Base-by-base conservation (phyloP, 352 stramenopile genomes). In the Elongisporangium prolatum region DNA sequence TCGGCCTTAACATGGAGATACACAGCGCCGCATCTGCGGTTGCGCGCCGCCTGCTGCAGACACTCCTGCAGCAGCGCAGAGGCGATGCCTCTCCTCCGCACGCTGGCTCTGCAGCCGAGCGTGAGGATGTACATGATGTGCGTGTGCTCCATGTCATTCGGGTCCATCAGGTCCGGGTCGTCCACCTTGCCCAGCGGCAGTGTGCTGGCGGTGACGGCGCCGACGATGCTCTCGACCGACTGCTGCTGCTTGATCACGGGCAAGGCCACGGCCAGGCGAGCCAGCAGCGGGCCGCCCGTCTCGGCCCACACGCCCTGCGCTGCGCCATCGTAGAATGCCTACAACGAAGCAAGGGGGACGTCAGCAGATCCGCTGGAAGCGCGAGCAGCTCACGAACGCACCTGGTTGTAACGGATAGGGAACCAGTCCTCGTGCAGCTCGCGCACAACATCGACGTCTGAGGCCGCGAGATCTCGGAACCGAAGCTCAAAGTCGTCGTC, bases 1-100 rank as follows among this genome's bases (percentile, higher is more conserved):
- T 97, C 96, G 6, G 87, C 95, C 66, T 98, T 98, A 10, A 99
- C 97, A 72, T 99, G 97, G 24, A 99, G 75, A 68, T 98, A 99
- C 14, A 98, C 77, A 0, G 90, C 93, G 21, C 93, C 91, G 55
- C 94, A 98, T 13, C 72, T 50, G 11, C 74, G 69, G 64, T 96
- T 75, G 24, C 76, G 69, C 57, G 77, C 61, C 1, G 97, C 88
- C 38, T 97, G 80, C 25, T 86, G 72, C 17, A 98, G 83, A 59
- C 90, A 97, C 58, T 97, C 71, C 53, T 89, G 65, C 21, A 99
- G 63, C 49, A 99, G 68, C 48, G 81, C 83, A 6, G 88, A 96
- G 9, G 91, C 95, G 64, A 99, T 91, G 57, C 95, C 93, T 37
- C 77, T 77, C 16, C 93, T 68, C 60, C 96, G 80, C 61, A 96